These are phyloP conservation scores for Earliella scabrosa DNA, from an alignment of 1,284 basidiomycete genomes.

Conservation along the genomic window DNA sequence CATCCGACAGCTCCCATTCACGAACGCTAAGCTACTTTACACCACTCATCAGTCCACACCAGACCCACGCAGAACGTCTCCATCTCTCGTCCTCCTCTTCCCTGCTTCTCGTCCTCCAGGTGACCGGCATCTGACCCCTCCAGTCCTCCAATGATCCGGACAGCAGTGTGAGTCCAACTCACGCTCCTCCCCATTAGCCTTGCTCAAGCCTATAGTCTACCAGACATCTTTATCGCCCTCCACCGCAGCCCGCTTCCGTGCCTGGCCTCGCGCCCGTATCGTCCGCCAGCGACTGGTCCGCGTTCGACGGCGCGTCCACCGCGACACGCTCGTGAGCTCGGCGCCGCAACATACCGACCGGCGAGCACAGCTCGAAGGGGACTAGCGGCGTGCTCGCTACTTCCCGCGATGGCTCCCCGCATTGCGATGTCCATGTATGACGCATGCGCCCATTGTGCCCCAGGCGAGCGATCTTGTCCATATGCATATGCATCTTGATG, in stretches of 20 bases:
- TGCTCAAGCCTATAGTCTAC: conserved; percentile 18
- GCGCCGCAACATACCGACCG: conserved; percentile 13
- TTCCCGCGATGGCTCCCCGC: neutral
- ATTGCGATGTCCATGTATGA: neutral
- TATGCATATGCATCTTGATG: too few relatives aligned
- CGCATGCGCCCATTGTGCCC: neutral
- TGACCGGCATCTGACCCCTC: conserved; percentile 22
- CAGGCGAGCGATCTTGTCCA: conserved; percentile 9
- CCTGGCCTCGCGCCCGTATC: neutral
- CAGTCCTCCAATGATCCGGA: conserved; percentile 17
- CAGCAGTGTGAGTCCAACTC: conserved; percentile 12
- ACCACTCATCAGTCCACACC: conserved; percentile 4
- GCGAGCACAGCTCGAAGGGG: conserved; percentile 6
- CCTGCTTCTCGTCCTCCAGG: conserved; percentile 17
- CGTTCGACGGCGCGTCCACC: neutral
- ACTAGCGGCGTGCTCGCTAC: conserved; percentile 1
- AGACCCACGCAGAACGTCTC: neutral
- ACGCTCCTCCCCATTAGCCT: conserved; percentile 16
- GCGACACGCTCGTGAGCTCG: neutral
- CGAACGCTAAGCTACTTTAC: conserved; percentile 15
- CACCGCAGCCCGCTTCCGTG: conserved; percentile 8
- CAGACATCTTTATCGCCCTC: conserved; percentile 1
- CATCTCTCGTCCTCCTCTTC: conserved; percentile 5
- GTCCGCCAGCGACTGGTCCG: conserved; percentile 13
- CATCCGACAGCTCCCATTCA: conserved; percentile 13